Evolutionary conservation across 2,329 filamentous ascomycete genomes (phyloP).

Genomic region (Claviceps spartinae): DNA sequence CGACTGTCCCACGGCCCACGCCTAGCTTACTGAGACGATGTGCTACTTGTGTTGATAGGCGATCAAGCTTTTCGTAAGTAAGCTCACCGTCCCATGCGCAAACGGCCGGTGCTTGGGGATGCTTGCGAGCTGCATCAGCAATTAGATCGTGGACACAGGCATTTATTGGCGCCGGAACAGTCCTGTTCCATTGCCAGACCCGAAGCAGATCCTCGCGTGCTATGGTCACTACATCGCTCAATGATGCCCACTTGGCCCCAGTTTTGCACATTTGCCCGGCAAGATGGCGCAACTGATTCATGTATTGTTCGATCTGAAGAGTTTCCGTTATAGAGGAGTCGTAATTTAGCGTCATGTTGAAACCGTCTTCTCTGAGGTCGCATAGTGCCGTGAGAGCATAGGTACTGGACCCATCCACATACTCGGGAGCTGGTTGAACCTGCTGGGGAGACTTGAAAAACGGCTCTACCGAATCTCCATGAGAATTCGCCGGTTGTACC

Average conservation of each 20-base stretch:
- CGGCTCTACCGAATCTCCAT: no score
- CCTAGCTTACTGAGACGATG: conserved; percentile 19
- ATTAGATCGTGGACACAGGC: conserved; percentile 35
- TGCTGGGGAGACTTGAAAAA: neutral
- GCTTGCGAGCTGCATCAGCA: conserved; percentile 20
- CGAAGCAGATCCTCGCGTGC: neutral
- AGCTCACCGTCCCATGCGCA: conserved; percentile 36
- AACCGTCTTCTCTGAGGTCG: neutral
- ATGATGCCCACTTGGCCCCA: neutral
- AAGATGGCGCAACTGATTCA: neutral
- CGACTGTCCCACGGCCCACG: conserved; percentile 23
- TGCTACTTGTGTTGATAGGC: conserved; percentile 27
- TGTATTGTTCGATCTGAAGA: neutral
- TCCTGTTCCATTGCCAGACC: conserved; percentile 33
- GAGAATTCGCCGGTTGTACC: no score
- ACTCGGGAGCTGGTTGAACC: neutral
- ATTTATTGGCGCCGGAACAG: conserved; percentile 25
- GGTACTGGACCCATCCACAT: neutral
- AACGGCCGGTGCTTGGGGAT: conserved; percentile 28
- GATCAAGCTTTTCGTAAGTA: conserved; percentile 31
- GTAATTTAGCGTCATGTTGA: neutral
- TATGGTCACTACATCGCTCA: neutral
- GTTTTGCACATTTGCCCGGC: neutral
- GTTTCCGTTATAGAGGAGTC: neutral
- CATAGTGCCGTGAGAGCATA: neutral